phyloP scores from a whole-genome alignment of 2,329 filamentous ascomycete species.

The Bipolaris zeicola region DNA sequence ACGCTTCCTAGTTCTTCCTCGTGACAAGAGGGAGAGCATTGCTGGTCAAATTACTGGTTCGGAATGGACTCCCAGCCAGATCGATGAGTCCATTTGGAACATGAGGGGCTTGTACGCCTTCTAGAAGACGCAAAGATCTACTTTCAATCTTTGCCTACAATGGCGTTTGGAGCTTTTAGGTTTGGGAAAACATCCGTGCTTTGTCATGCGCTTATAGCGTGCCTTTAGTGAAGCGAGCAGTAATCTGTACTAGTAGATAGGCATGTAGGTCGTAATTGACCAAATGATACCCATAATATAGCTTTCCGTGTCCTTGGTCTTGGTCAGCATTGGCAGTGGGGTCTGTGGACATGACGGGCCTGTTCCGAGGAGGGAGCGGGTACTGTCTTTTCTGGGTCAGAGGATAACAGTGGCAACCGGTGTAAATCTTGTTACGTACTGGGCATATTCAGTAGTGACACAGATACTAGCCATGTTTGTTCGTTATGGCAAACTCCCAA shows the following conservation, averaged over 20 bases:
- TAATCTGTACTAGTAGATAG: constrained; percentile 16
- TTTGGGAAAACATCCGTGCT: constrained; percentile 1
- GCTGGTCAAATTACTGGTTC: constrained; percentile 84
- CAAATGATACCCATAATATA: constrained; percentile 13
- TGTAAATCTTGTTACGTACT: neutral
- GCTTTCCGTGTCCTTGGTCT: neutral
- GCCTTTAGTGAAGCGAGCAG: neutral
- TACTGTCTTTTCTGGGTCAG: neutral
- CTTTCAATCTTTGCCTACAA: neutral
- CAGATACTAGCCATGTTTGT: neutral
- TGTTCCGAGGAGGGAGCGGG: neutral
- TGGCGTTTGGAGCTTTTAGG: constrained; percentile 12
- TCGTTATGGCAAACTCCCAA: neutral
- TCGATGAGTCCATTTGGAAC: constrained; percentile 84
- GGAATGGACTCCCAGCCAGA: constrained; percentile 75
- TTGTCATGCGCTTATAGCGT: constrained; percentile 1
- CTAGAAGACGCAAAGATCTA: constrained; percentile 12
- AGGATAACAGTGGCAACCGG: neutral
- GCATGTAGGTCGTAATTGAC: constrained; percentile 14
- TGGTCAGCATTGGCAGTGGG: neutral
- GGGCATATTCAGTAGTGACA: neutral
- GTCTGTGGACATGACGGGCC: neutral
- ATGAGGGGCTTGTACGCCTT: constrained; percentile 46
- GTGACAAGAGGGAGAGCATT: constrained; percentile 94
- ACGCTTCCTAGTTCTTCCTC: constrained; percentile 79